Evolutionary conservation across 371 early-diverging fungal species (phyloP).

Genomic region (Smittium culicis): DNA sequence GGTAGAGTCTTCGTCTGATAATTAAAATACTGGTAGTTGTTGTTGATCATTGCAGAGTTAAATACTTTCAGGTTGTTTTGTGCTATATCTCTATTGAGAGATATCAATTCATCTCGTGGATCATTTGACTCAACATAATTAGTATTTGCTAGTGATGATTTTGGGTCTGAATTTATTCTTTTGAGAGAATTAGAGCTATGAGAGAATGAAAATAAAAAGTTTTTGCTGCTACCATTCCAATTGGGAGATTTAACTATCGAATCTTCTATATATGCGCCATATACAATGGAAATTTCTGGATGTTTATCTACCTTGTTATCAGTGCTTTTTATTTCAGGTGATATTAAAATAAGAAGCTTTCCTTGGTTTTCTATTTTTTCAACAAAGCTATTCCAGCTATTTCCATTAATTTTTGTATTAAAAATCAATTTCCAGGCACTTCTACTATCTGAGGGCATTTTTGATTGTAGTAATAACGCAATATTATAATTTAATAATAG

Average conservation of each 20-base stretch:
- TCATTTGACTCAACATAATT: background rate
- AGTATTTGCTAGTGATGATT: background rate
- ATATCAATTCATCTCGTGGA: background rate
- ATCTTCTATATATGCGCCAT: slow-evolving; percentile 63
- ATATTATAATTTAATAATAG: background rate
- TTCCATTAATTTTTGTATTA: slow-evolving; percentile 15
- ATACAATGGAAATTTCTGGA: slow-evolving; percentile 21
- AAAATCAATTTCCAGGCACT: background rate
- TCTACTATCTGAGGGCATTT: background rate
- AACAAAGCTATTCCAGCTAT: slow-evolving; percentile 30
- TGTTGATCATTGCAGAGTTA: slow-evolving; percentile 42
- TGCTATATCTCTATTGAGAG: slow-evolving; percentile 14
- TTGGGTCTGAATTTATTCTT: background rate
- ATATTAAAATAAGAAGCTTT: slow-evolving; percentile 20
- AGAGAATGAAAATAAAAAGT: slow-evolving; percentile 43
- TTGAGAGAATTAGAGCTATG: background rate
- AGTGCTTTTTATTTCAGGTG: slow-evolving; percentile 12
- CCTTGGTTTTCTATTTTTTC: slow-evolving; percentile 19
- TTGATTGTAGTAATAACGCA: background rate
- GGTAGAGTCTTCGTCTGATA: slow-evolving; percentile 67
- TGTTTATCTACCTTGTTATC: too few relatives aligned
- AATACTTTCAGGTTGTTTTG: slow-evolving; percentile 32
- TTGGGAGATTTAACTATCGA: slow-evolving; percentile 42
- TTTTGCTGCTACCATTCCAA: slow-evolving; percentile 53
- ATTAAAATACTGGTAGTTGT: slow-evolving; percentile 68